Evolutionary conservation across 257 asterid species (phyloP).

Genomic region (Solanum appendiculatum): DNA sequence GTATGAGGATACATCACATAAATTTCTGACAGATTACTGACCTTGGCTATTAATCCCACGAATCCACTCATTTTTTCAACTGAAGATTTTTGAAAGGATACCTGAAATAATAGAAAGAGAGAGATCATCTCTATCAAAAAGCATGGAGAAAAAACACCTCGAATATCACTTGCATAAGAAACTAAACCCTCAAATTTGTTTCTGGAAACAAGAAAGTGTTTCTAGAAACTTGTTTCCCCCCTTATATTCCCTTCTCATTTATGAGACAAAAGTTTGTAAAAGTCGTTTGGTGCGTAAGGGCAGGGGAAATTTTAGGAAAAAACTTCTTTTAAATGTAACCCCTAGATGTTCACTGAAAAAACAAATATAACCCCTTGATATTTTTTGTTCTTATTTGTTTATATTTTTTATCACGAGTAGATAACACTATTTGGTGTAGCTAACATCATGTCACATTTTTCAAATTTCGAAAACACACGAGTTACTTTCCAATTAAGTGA

Average conservation of each 20-base stretch:
- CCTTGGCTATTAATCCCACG: conserved; percentile 54
- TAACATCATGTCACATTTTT: background rate
- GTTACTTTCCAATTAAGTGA: background rate
- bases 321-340: background rate
- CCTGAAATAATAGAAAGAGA: conserved; percentile 28
- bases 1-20: background rate
- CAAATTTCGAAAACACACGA: background rate
- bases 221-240: background rate
- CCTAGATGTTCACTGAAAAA: background rate
- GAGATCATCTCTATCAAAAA: background rate
- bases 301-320: background rate
- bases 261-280: background rate
- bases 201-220: too few relatives aligned
- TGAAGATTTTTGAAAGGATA: conserved; percentile 46
- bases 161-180: background rate
- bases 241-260: background rate
- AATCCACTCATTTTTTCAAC: conserved; percentile 27
- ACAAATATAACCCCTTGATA: background rate
- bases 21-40: conserved; percentile 19
- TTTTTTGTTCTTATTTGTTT: background rate
- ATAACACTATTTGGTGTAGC: background rate
- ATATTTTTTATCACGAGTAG: background rate
- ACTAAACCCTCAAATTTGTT: too few relatives aligned
- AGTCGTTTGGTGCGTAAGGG: background rate
- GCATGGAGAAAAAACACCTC: background rate